Evolutionary conservation across 169 alveolate species (phyloP).

Genomic region (Plasmodium reichenowi): DNA sequence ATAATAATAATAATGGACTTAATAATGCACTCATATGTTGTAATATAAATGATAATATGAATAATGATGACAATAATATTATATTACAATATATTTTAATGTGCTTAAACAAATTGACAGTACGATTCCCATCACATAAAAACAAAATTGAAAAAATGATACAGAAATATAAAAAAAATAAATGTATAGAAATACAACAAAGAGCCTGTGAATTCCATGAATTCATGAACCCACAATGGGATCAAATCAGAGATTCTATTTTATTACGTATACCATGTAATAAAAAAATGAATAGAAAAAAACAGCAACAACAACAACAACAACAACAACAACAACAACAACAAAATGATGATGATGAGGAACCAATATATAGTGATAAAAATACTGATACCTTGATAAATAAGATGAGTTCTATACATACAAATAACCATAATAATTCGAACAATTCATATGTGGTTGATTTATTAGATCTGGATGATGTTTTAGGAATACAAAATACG

Average conservation of each 20-base stretch:
- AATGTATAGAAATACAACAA: constrained; percentile 85
- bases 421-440: constrained; percentile 6
- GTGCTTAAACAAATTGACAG: constrained; percentile 81
- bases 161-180: constrained; percentile 79
- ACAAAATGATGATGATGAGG: constrained; percentile 3
- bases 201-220: constrained; percentile 86
- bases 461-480: constrained; percentile 67
- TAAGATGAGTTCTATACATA: constrained; percentile 7
- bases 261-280: constrained; percentile 55
- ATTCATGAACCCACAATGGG: constrained; percentile 67
- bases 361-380: constrained; percentile 4
- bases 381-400: neutral
- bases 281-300: constrained; percentile 27
- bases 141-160: constrained; percentile 77
- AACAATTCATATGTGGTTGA: constrained; percentile 22
- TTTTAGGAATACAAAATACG: constrained; percentile 48
- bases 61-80: constrained; percentile 53
- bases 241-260: constrained; percentile 60
- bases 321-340: neutral
- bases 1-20: constrained; percentile 10
- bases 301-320: constrained; percentile 1
- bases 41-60: constrained; percentile 56
- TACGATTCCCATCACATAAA: constrained; percentile 77
- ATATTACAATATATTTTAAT: constrained; percentile 83
- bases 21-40: constrained; percentile 74